Base-by-base conservation (phyloP, 306 rosid genomes). In the Cicer arietinum region DNA sequence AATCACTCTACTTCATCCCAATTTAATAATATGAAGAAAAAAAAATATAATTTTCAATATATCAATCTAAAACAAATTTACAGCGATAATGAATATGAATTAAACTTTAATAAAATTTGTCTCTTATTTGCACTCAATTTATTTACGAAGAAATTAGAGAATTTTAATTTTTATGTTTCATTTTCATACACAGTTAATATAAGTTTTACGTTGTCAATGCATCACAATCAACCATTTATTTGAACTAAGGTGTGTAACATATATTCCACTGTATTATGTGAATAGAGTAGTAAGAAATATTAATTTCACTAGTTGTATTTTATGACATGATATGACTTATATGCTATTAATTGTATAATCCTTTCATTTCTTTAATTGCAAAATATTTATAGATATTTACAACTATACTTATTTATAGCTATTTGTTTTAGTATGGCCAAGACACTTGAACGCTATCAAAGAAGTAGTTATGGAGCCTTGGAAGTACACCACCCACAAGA, bases 361-460 rank as follows among this genome's bases (percentile, higher is more conserved):
- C 50, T 50, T 67, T 10, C 20, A 64, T 57, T 64, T 44, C 22
- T 48, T 17, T 64, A 41, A 41, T 46, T 20, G 25, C 0, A 25
- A 57, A 73, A 46, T 47, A 10, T 10, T 16, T 10, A 35, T 10
- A 46, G 11, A 14, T 56, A 13, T 13, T 16, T 30, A 30, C 37
- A 30, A 30, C 37, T 75, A 17, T 48, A 18, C 52, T 77, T 9
- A 56, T 48, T 40, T 4, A 18, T 78, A 45, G 9, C 25, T 39
- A 51, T 12, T 75, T 9, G 45, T 83, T 86, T 57, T 84, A 92
- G 97, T 85, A 86, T 90, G 84, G 78, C 74, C 65, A 87, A 84
- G 87, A 85, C 96, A 37, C 39, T 92, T 48, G 97, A 90, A 71
- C 82, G 85, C 58, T 90, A 88, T 74, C 89, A 83, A 67, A 87